A percentile compares a stretch with the other conserved stretches of the same genome.
Conservation (phyloP, 345 rosid genomes). For the Heritiera fomes region DNA sequence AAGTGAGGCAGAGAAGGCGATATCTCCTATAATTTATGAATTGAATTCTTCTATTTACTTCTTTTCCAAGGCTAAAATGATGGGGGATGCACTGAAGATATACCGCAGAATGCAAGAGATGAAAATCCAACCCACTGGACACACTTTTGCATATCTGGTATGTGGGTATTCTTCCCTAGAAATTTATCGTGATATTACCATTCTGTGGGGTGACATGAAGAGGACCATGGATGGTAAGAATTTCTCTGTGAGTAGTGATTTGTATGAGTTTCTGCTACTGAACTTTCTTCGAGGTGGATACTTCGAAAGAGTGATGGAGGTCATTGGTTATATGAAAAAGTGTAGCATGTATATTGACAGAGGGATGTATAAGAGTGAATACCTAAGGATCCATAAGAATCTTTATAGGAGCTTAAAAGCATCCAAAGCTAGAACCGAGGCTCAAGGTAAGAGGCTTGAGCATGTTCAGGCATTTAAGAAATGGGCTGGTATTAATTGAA, state of each 20-base stretch:
- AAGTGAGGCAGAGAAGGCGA: constrained; percentile 34
- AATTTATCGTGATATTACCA: constrained; percentile 64
- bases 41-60: constrained; percentile 76
- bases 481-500: constrained; percentile 48
- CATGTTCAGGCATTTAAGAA: constrained; percentile 61
- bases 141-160: constrained; percentile 58
- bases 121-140: constrained; percentile 52
- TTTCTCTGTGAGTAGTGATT: constrained; percentile 55
- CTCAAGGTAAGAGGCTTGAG: constrained; percentile 66
- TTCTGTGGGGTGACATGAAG: constrained; percentile 89
- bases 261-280: constrained; percentile 63
- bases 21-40: constrained; percentile 43
- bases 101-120: constrained; percentile 56
- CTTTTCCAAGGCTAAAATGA: constrained; percentile 86
- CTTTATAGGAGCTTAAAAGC: constrained; percentile 64
- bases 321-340: constrained; percentile 57
- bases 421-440: constrained; percentile 55
- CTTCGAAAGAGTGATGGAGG: constrained; percentile 89
- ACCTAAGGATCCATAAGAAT: constrained; percentile 68
- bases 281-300: constrained; percentile 81
- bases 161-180: constrained; percentile 58
- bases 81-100: constrained; percentile 59
- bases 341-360: constrained; percentile 48
- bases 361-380: constrained; percentile 64
- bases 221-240: constrained; percentile 41